phyloP scores from a whole-genome alignment of 2,329 filamentous ascomycete genomes.

The Cladobotryum protrusum region DNA sequence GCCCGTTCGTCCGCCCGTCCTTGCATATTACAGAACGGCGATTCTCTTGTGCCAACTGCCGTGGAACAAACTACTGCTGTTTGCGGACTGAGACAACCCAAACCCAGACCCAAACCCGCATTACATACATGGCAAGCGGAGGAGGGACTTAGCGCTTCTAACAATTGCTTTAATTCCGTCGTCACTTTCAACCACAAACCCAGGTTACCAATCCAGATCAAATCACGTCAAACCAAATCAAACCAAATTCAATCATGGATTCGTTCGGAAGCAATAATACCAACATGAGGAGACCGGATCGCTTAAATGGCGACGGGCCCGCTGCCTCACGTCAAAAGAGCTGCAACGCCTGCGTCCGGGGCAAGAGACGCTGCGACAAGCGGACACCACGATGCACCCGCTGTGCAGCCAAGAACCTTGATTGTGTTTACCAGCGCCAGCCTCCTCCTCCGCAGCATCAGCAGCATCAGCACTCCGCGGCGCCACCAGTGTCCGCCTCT shows the following conservation, averaged over 20 bases:
- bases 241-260: slow-evolving; percentile 2
- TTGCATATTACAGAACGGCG: too few species aligned
- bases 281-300: background rate
- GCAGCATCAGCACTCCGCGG: slow-evolving; percentile 11
- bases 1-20: too few species aligned
- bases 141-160: too few species aligned
- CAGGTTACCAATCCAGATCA: too few species aligned
- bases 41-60: too few species aligned
- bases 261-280: background rate
- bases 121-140: too few species aligned
- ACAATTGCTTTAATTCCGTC: too few species aligned
- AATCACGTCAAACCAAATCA: too few species aligned
- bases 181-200: too few species aligned
- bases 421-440: slow-evolving; percentile 36
- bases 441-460: slow-evolving; percentile 20
- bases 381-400: slow-evolving; percentile 35
- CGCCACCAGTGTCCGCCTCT: background rate
- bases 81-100: too few species aligned
- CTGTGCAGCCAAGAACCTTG: slow-evolving; percentile 35
- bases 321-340: slow-evolving; percentile 44
- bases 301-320: background rate
- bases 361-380: slow-evolving; percentile 44
- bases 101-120: too few species aligned
- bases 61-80: too few species aligned
- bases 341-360: slow-evolving; percentile 42